Percentiles rank a stretch among this genome's conserved stretches.
Evolutionary conservation across 345 rosid species (phyloP).

Genomic region (Nephelium lappaceum): DNA sequence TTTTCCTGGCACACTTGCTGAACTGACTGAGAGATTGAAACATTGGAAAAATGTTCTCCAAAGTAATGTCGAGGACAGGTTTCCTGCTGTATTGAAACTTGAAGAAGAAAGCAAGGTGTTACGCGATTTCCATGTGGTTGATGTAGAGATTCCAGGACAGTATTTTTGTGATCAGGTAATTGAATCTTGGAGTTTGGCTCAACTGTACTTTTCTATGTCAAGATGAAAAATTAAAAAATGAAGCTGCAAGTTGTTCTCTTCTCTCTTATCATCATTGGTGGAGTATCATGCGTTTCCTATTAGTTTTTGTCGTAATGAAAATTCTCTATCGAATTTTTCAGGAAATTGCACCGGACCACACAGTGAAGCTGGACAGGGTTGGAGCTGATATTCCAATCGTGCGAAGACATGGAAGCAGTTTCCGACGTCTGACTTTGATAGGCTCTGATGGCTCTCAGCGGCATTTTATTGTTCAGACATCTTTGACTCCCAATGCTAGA

Average conservation of each 20-base stretch:
- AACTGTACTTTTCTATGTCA: too few relatives aligned
- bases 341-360: conserved; percentile 97
- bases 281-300: neutral
- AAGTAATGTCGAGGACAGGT: conserved; percentile 97
- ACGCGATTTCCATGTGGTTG: conserved; percentile 94
- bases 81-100: conserved; percentile 90
- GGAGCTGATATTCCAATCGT: conserved; percentile 98
- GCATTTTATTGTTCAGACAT: conserved; percentile 97
- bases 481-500: conserved; percentile 98
- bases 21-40: conserved; percentile 85
- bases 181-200: neutral
- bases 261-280: neutral
- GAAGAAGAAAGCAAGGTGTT: conserved; percentile 97
- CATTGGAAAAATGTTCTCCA: conserved; percentile 98
- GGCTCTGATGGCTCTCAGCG: conserved; percentile 98
- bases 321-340: conserved; percentile 32
- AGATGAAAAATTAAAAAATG: neutral
- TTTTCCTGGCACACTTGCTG: conserved; percentile 92
- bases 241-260: neutral
- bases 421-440: conserved; percentile 89
- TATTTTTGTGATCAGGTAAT: conserved; percentile 93
- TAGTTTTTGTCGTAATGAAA: conserved; percentile 16
- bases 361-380: conserved; percentile 84
- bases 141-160: conserved; percentile 99
- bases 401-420: conserved; percentile 98